A percentile compares a stretch with the other conserved stretches of the same genome.
Evolutionary conservation across 2,329 filamentous ascomycete species (phyloP).

Genomic region (Aphanoascus verrucosus): DNA sequence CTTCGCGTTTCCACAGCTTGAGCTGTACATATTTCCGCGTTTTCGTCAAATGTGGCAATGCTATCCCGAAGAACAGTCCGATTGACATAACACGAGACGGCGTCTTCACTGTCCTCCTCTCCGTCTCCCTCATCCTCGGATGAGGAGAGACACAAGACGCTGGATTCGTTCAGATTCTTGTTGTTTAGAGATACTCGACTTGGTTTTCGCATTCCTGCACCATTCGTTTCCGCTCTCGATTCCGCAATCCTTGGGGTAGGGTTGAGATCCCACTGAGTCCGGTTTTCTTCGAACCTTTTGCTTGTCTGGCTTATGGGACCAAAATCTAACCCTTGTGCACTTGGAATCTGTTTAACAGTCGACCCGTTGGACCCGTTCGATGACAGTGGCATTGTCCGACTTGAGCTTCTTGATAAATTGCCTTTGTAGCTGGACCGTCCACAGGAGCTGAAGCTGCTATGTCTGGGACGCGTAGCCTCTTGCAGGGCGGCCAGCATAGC

Average conservation of each 20-base stretch:
- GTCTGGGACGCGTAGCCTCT: constrained; percentile 2
- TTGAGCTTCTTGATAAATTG: constrained; percentile 10
- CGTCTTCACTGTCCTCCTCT: constrained; percentile 19
- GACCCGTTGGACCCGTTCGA: constrained; percentile 3
- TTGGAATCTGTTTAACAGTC: constrained; percentile 6
- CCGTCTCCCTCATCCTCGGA: constrained; percentile 37
- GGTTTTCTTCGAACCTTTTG: neutral
- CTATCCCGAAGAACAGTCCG: constrained; percentile 27
- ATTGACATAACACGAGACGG: constrained; percentile 11
- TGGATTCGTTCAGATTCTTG: constrained; percentile 35
- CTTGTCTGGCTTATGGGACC: neutral
- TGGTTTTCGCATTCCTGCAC: constrained; percentile 27
- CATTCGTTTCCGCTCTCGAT: neutral
- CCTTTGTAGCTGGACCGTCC: constrained; percentile 4
- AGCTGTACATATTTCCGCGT: constrained; percentile 36
- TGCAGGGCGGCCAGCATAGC: constrained; percentile 11
- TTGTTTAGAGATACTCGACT: constrained; percentile 30
- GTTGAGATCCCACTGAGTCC: neutral
- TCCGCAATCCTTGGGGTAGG: neutral
- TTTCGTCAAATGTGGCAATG: constrained; percentile 31
- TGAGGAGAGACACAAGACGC: constrained; percentile 41
- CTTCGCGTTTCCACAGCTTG: constrained; percentile 28
- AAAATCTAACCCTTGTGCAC: neutral
- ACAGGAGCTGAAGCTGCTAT: constrained; percentile 5
- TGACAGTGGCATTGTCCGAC: constrained; percentile 2